phyloP scores from a whole-genome alignment of 306 rosid species.

The Inga leiocalycina region DNA sequence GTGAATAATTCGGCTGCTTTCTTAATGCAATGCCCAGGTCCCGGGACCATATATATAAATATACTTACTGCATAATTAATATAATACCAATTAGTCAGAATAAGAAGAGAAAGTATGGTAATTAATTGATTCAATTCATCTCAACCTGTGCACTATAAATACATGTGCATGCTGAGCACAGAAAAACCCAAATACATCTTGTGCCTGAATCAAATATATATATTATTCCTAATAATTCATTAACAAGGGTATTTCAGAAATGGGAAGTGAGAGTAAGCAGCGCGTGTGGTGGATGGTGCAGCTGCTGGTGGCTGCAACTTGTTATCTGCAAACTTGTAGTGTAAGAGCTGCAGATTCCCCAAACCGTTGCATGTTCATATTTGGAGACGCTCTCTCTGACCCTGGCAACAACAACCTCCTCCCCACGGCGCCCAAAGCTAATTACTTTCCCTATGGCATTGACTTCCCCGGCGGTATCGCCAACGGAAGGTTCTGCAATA shows the following conservation, averaged over 20 bases:
- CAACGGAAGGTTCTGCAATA: constrained; percentile 63
- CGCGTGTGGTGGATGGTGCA: neutral
- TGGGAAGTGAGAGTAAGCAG: neutral
- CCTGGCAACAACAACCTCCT: constrained; percentile 62
- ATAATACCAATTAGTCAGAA: no score
- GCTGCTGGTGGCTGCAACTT: neutral
- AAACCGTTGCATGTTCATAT: constrained; percentile 51
- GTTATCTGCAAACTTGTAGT: neutral
- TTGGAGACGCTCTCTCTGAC: constrained; percentile 61
- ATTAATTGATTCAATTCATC: no score
- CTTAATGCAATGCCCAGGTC: no score
- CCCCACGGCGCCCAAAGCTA: constrained; percentile 17
- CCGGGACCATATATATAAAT: neutral
- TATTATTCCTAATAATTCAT: no score
- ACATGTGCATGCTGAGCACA: neutral
- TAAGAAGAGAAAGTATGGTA: no score
- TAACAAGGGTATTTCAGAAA: neutral
- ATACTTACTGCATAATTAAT: no score
- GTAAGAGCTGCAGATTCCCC: neutral
- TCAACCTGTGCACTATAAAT: neutral
- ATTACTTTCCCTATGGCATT: constrained; percentile 62
- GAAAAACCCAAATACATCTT: neutral
- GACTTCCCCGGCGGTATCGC: constrained; percentile 46
- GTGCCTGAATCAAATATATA: neutral
- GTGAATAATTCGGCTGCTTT: no score